A percentile compares a stretch with the other conserved stretches of the same genome.
These are phyloP conservation scores for Quercus mongolica DNA, from an alignment of 306 rosid genomes.

Conservation along the genomic window DNA sequence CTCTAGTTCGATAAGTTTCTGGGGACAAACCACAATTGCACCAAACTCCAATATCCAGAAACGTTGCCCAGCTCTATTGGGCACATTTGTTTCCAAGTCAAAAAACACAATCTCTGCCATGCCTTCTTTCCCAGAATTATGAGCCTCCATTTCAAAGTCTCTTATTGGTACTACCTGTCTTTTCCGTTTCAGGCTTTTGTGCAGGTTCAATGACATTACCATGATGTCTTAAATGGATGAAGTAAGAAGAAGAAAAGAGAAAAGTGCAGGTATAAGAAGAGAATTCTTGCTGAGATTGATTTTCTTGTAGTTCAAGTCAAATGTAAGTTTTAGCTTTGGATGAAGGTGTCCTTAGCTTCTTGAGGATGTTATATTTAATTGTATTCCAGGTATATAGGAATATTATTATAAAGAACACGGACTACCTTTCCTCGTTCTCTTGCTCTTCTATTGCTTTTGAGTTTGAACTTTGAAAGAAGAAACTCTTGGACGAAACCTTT, in stretches of 20 bases:
- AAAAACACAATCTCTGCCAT: slow-evolving; percentile 77
- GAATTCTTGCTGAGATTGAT: slow-evolving; percentile 48
- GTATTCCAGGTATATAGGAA: slow-evolving; percentile 28
- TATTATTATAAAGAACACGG: slow-evolving; percentile 19
- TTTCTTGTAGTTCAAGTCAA: slow-evolving; percentile 68
- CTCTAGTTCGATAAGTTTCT: slow-evolving; percentile 70
- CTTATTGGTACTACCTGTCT: not conserved
- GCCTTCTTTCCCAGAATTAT: slow-evolving; percentile 37
- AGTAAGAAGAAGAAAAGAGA: slow-evolving; percentile 2
- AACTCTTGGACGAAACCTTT: slow-evolving; percentile 36
- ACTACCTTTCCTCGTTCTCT: slow-evolving; percentile 12
- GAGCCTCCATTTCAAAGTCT: slow-evolving; percentile 35
- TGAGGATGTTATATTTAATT: slow-evolving; percentile 37
- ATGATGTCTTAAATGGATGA: slow-evolving; percentile 13
- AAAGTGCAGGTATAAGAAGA: slow-evolving; percentile 23
- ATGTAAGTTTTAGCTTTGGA: slow-evolving; percentile 24
- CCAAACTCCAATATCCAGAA: slow-evolving; percentile 85
- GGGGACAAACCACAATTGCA: slow-evolving; percentile 72
- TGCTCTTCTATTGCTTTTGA: slow-evolving; percentile 5
- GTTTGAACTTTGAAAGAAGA: slow-evolving; percentile 19
- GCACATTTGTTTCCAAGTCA: slow-evolving; percentile 92
- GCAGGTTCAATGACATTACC: not conserved
- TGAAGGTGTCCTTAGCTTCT: slow-evolving; percentile 51
- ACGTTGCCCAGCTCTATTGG: slow-evolving; percentile 57
- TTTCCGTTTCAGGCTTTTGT: slow-evolving; percentile 2